Conservation (phyloP, 2,329 filamentous ascomycete genomes). For the Rhinocladiella similis region DNA sequence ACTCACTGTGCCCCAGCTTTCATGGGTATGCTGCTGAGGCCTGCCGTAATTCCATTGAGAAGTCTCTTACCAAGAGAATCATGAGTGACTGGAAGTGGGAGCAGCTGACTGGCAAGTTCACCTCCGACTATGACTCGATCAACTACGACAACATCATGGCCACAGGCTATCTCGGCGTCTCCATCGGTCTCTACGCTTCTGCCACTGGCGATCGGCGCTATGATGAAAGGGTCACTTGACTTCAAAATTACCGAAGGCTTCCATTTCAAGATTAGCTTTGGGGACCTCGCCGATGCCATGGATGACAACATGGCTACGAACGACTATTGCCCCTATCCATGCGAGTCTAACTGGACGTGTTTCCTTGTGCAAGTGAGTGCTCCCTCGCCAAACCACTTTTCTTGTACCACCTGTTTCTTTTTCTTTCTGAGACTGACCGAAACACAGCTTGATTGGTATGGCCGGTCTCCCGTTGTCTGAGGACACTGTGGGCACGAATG, state of each 20-base stretch:
- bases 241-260: too few species aligned
- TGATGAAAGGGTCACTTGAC: too few species aligned
- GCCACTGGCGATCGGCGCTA: constrained; percentile 18
- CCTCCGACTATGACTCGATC: constrained; percentile 19
- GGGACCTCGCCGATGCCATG: constrained; percentile 8
- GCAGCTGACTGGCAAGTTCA: constrained; percentile 21
- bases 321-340: constrained; percentile 14
- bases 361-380: constrained; percentile 15
- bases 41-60: constrained; percentile 16
- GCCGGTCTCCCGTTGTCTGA: background rate
- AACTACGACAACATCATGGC: constrained; percentile 25
- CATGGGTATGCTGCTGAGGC: constrained; percentile 21
- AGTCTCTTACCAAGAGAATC: constrained; percentile 18
- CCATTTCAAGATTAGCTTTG: background rate
- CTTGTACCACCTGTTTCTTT: too few species aligned
- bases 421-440: background rate
- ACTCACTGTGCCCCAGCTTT: constrained; percentile 19
- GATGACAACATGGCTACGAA: constrained; percentile 7
- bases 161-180: constrained; percentile 18
- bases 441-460: constrained; percentile 5
- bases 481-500: too few species aligned
- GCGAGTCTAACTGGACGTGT: constrained; percentile 18
- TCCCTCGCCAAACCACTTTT: too few species aligned
- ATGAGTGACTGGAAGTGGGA: constrained; percentile 23
- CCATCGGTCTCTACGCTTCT: constrained; percentile 19